Conservation (phyloP, 2,329 filamentous ascomycete species). For the Apiospora koreana region DNA sequence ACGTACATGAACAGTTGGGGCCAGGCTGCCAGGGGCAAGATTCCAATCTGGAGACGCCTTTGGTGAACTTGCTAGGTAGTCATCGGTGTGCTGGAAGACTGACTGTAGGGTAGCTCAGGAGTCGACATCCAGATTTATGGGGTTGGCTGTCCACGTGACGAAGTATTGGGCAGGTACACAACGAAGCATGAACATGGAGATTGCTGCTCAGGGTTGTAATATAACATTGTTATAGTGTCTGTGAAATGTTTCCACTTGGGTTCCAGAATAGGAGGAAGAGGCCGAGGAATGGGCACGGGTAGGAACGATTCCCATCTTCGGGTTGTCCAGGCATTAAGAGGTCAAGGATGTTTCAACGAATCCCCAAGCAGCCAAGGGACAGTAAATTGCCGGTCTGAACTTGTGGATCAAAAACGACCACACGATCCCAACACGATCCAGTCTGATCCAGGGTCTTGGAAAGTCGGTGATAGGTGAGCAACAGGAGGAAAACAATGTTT, state of each 20-base stretch:
- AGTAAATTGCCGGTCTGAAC: conserved; percentile 5
- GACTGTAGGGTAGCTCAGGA: neutral
- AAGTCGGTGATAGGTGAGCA: neutral
- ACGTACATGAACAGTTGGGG: conserved; percentile 2
- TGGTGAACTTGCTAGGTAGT: neutral
- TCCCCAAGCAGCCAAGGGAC: conserved; percentile 6
- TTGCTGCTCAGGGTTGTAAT: conserved; percentile 5
- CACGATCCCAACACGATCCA: conserved; percentile 7
- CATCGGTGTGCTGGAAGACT: too few species aligned
- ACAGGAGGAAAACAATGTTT: neutral
- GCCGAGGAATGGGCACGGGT: neutral
- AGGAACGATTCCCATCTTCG: conserved; percentile 3
- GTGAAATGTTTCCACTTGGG: conserved; percentile 1
- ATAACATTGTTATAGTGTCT: conserved; percentile 8
- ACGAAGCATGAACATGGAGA: conserved; percentile 2
- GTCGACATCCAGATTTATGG: neutral
- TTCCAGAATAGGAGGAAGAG: neutral
- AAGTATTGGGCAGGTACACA: neutral
- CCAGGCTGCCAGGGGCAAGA: neutral
- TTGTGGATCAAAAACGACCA: conserved; percentile 7
- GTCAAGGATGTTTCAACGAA: conserved; percentile 5
- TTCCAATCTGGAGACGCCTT: neutral
- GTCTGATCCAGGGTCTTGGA: conserved; percentile 2
- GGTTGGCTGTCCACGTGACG: neutral
- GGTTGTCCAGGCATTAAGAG: neutral